Conservation (phyloP, 108 stramenopile genomes). For the Cyclotella cryptica region DNA sequence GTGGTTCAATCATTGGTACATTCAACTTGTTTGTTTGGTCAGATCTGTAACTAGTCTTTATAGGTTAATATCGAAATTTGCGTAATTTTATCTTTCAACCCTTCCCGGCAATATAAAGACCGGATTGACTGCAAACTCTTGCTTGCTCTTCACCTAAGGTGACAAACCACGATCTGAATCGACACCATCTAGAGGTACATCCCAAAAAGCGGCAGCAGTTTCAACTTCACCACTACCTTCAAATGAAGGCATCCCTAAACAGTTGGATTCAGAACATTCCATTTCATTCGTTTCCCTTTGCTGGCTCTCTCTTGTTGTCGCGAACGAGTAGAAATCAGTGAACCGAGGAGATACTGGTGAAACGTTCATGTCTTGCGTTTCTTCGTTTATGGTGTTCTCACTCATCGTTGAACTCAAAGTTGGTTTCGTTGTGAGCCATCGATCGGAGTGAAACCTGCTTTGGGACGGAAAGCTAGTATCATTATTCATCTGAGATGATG, state of each 20-base stretch:
- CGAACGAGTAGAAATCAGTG: slow-evolving; percentile 49
- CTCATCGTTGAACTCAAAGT: slow-evolving; percentile 17
- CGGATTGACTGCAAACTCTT: no score
- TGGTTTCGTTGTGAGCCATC: slow-evolving; percentile 24
- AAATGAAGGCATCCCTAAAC: no score
- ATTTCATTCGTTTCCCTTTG: not conserved
- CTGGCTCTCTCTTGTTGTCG: slow-evolving; percentile 10
- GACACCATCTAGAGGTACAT: slow-evolving; percentile 1
- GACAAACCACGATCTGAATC: no score
- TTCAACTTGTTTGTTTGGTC: no score
- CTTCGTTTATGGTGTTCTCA: not conserved
- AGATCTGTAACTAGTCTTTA: no score
- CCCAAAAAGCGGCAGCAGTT: slow-evolving; percentile 12
- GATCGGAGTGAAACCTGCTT: slow-evolving; percentile 37
- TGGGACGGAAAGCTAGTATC: slow-evolving; percentile 27
- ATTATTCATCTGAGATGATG: slow-evolving; percentile 32
- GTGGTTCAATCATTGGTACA: no score
- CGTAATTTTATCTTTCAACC: no score
- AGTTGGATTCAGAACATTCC: no score
- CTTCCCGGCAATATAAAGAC: no score
- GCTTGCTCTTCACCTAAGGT: no score
- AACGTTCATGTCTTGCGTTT: not conserved
- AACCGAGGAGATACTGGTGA: slow-evolving; percentile 38
- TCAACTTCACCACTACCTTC: not conserved
- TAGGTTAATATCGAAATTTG: no score